A percentile compares a stretch with the other conserved stretches of the same genome.
These are phyloP conservation scores for Pinus taeda DNA, from an alignment of 75 land plant species.

Conservation along the genomic window DNA sequence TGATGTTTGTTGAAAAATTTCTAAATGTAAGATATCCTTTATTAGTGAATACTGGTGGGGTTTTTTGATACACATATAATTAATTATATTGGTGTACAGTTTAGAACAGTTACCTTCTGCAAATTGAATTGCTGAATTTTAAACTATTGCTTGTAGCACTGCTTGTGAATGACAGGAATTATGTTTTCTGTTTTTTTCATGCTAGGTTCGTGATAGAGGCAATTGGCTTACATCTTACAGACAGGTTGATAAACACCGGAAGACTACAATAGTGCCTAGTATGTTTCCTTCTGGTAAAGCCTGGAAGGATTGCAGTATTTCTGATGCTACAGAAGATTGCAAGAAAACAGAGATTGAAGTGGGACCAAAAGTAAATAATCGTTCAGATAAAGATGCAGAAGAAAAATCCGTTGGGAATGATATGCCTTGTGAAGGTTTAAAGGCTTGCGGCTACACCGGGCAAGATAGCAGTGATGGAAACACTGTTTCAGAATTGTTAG, in stretches of 20 bases:
- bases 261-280: slow-evolving; percentile 59
- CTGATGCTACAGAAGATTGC: background rate
- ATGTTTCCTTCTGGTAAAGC: slow-evolving; percentile 89
- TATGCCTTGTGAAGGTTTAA: background rate
- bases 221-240: slow-evolving; percentile 67
- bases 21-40: background rate
- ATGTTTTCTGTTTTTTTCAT: background rate
- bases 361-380: slow-evolving; percentile 7
- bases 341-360: slow-evolving; percentile 18
- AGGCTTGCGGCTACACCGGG: background rate
- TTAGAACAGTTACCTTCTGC: background rate
- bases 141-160: background rate
- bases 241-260: slow-evolving; percentile 52
- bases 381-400: slow-evolving; percentile 3
- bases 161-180: background rate
- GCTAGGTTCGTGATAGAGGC: slow-evolving; percentile 83
- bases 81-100: background rate
- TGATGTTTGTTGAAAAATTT: background rate
- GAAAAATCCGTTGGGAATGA: background rate
- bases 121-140: background rate
- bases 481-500: background rate
- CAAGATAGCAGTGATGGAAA: background rate
- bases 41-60: background rate
- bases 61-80: background rate
- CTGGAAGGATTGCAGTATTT: slow-evolving; percentile 3